A percentile compares a stretch with the other conserved stretches of the same genome.
Conservation (phyloP, 2,329 filamentous ascomycete genomes). For the Trichoderma sp. region DNA sequence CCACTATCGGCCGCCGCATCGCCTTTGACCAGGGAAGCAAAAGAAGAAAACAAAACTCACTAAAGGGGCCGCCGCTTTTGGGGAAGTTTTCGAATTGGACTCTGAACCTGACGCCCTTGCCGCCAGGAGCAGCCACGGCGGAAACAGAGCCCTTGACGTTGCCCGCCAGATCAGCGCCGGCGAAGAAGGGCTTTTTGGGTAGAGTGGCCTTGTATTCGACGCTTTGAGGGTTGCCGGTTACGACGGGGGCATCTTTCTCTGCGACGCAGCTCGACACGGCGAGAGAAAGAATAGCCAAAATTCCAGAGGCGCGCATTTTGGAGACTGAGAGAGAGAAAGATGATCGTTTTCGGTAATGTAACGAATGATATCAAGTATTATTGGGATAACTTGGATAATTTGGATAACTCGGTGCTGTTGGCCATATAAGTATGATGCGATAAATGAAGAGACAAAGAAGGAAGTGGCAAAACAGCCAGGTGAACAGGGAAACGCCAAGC, state of each 20-base stretch:
- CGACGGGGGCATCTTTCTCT: conserved; percentile 50
- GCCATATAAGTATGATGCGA: not conserved
- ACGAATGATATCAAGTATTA: not conserved
- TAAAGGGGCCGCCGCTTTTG: conserved; percentile 57
- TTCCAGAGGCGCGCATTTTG: conserved; percentile 13
- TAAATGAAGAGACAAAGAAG: not conserved
- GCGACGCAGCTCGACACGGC: conserved; percentile 33
- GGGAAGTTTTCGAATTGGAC: conserved; percentile 62
- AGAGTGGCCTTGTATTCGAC: conserved; percentile 58
- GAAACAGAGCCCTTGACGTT: conserved; percentile 57
- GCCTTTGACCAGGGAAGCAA: not conserved
- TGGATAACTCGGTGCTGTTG: not conserved
- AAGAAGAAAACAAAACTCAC: conserved; percentile 44
- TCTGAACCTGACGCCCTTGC: conserved; percentile 56
- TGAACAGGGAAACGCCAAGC: not conserved
- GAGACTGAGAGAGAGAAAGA: not conserved
- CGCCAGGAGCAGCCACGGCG: conserved; percentile 48
- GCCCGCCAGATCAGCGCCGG: conserved; percentile 47
- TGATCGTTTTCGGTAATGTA: not conserved
- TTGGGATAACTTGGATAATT: not conserved
- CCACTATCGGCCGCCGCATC: not conserved
- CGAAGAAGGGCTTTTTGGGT: conserved; percentile 54
- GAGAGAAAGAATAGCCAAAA: conserved; percentile 32
- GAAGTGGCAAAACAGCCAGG: not conserved
- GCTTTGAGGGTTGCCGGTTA: conserved; percentile 57